These are phyloP conservation scores for Ceratocystis cubensis DNA, from an alignment of 2,329 filamentous ascomycete genomes.

Conservation along the genomic window DNA sequence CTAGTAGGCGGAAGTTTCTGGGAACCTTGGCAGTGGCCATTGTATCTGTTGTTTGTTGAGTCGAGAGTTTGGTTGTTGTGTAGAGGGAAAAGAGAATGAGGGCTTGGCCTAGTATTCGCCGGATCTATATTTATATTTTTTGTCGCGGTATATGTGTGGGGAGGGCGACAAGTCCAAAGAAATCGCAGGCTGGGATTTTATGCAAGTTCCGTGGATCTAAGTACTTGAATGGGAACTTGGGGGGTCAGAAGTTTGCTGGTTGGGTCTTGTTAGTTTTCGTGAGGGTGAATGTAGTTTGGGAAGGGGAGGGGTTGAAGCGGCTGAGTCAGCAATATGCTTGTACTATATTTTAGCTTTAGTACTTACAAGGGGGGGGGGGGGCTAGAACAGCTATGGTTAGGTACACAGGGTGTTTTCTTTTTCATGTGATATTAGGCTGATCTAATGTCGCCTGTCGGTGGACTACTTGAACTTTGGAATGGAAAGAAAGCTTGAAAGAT, in stretches of 20 bases:
- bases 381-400: background rate
- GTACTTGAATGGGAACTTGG: background rate
- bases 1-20: constrained; percentile 88
- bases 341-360: background rate
- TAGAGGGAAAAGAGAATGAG: background rate
- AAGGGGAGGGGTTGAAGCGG: constrained; percentile 2
- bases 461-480: background rate
- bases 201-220: background rate
- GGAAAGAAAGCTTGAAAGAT: background rate
- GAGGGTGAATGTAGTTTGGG: constrained; percentile 1
- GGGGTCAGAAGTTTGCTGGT: background rate
- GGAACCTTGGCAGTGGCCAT: constrained; percentile 52
- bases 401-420: background rate
- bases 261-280: background rate
- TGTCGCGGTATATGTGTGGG: background rate
- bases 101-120: background rate
- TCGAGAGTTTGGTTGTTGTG: background rate
- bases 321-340: background rate
- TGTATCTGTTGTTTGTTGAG: background rate
- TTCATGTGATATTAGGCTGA: background rate
- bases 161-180: background rate
- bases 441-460: background rate
- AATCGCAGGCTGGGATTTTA: background rate
- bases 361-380: background rate
- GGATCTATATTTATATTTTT: background rate